Conservation (phyloP, 1,284 basidiomycete species). For the Apiotrichum montevideense region DNA sequence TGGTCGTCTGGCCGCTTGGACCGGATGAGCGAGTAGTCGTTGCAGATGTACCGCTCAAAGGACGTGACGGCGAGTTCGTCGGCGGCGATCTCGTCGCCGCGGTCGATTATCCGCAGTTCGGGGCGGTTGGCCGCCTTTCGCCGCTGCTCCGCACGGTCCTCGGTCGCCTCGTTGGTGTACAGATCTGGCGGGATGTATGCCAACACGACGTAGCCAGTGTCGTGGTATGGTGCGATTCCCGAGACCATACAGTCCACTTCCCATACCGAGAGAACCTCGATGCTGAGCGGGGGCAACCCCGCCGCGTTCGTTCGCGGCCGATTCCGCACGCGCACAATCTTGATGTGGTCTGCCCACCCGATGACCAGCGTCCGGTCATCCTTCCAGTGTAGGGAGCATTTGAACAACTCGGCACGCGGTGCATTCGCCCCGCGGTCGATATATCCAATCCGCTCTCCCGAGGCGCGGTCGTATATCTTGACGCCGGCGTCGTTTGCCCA, state of each 20-base stretch:
- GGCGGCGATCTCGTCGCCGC: constrained; percentile 81
- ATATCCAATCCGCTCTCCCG: constrained; percentile 74
- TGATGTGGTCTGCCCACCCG: constrained; percentile 92
- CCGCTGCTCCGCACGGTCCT: constrained; percentile 64
- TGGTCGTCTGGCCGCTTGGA: constrained; percentile 36
- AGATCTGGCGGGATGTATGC: constrained; percentile 58
- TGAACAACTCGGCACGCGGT: constrained; percentile 87
- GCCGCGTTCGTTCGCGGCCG: constrained; percentile 53
- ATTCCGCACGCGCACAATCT: constrained; percentile 67
- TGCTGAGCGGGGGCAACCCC: constrained; percentile 41
- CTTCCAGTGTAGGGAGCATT: constrained; percentile 85
- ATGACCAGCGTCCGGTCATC: constrained; percentile 84
- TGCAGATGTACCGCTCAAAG: constrained; percentile 81
- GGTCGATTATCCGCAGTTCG: constrained; percentile 85
- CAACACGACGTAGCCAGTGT: constrained; percentile 69
- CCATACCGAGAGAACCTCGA: constrained; percentile 86
- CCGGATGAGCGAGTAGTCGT: constrained; percentile 72
- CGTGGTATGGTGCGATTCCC: constrained; percentile 70
- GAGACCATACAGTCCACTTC: constrained; percentile 94
- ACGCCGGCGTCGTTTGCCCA: constrained; percentile 97
- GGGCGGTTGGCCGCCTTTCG: constrained; percentile 79
- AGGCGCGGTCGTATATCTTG: constrained; percentile 81
- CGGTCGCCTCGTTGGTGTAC: constrained; percentile 58
- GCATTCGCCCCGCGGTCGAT: constrained; percentile 76
- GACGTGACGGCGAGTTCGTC: constrained; percentile 76